Evolutionary conservation across 2,329 filamentous ascomycete species (phyloP), one percentile per base, ranked within the genome.

Genomic region (Diaporthe australafricana): DNA sequence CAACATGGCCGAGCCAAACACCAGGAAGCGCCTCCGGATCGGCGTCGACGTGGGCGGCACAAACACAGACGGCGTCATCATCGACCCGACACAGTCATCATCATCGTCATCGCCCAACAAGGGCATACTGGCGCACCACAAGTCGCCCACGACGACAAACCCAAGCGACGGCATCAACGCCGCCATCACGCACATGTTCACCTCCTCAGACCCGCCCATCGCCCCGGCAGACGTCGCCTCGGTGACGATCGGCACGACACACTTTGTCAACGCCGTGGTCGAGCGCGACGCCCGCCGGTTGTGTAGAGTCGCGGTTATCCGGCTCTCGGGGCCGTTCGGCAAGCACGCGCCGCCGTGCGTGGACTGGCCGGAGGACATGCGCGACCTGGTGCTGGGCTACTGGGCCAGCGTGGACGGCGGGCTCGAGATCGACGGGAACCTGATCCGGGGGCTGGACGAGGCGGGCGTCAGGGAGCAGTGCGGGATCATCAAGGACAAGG

Each of bases 231-330:
- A 83, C 7, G 80, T 89, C 22, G 83, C 84, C 17, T 85, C 84
- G 72, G 83, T 88, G 17, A 87, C 86, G 2, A 87, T 89, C 73
- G 87, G 87, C 67, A 88, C 86, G 1, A 90, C 88, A 0, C 87
- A 90, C 72, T 90, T 90, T 75, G 83, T 90, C 75, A 90, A 90
- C 72, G 88, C 88, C 11, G 86, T 90, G 3, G 81, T 90, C 1
- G 87, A 90, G 77, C 81, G 85, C 53, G 87, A 90, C 72, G 81
- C 80, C 9, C 76, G 82, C 1, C 83, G 86, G 2, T 78, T 90
- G 3, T 83, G 84, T 17, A 81, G 78, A 6, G 87, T 90, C 6
- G 88, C 87, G 2, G 87, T 90, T 2, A 75, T 90, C 20, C 84
- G 88, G 7, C 82, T 90, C 6, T 88, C 85, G 53, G 86, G 87